Percentiles rank a stretch among this genome's conserved stretches.
Conservation (phyloP, 2,329 filamentous ascomycete genomes). For the Blastomyces silverae region DNA sequence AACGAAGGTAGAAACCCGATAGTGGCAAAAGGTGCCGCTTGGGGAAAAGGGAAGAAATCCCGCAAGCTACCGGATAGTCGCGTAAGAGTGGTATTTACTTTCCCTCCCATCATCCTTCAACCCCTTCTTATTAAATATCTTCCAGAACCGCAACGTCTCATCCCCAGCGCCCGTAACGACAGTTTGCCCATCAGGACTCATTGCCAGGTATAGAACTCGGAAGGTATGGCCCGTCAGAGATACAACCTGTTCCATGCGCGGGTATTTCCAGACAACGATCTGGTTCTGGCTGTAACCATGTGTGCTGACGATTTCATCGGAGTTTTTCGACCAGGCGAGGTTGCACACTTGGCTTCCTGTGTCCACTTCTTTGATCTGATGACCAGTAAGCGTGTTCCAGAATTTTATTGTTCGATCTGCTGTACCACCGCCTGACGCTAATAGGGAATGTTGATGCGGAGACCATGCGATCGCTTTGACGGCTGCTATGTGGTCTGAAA, state of each 20-base stretch:
- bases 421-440: conserved; percentile 94
- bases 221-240: conserved; percentile 95
- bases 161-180: conserved; percentile 95
- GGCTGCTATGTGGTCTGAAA: conserved; percentile 87
- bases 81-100: conserved; percentile 67
- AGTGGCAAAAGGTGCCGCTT: too few relatives aligned
- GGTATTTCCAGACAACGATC: conserved; percentile 99
- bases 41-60: background rate
- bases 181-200: conserved; percentile 91
- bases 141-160: conserved; percentile 95
- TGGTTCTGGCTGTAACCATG: conserved; percentile 98
- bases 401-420: conserved; percentile 96
- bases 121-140: conserved; percentile 79
- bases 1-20: background rate
- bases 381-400: conserved; percentile 86
- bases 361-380: conserved; percentile 77
- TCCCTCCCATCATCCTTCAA: conserved; percentile 60
- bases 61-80: conserved; percentile 59
- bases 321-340: conserved; percentile 93
- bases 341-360: conserved; percentile 99
- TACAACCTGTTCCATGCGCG: conserved; percentile 93
- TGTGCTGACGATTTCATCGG: conserved; percentile 93
- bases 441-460: conserved; percentile 83
- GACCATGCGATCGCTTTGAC: conserved; percentile 99
- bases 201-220: conserved; percentile 88